Base-by-base conservation (phyloP, 1,284 basidiomycete genomes). In the Peniophora sp. region DNA sequence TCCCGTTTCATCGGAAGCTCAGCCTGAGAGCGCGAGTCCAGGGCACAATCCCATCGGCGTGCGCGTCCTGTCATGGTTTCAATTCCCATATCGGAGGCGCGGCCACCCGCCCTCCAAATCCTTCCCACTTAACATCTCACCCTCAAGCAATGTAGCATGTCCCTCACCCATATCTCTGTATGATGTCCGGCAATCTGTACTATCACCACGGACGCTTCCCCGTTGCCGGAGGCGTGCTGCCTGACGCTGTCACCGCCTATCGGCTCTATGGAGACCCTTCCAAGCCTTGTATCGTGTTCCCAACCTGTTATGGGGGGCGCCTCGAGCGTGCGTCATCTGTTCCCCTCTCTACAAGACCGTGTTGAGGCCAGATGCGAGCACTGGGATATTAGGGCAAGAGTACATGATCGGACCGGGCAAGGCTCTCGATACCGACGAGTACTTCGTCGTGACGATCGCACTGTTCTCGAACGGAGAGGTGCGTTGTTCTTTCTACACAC, bases 381-480 rank as follows among this genome's bases (percentile, higher is more conserved):
- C 23, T 18, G 63, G 63, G 23, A 57, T 66, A 34, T 47, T 68
- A 76, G 76, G 68, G 52, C 76, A 78, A 54, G 57, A 64, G 15
- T 77, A 76, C 54, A 62, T 79, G 64, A 68, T 81, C 24, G 79
- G 78, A 14, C 63, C 70, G 47, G 71, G 69, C 54, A 79, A 78
- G 64, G 73, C 68, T 23, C 61, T 81, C 32, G 69, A 79, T 57
- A 70, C 79, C 2, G 61, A 56, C 11, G 73, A 74, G 54, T 81
- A 79, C 53, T 79, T 69, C 52, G 60, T 81, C n/a, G 76, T 80
- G 15, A 79, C 79, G 0, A 73, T 80, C 53, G 76, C 77, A 0
- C 60, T 81, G 35, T 81, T 81, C 58, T 76, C 74, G 24, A 79
- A 79, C 52, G 79, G 79, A 59, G 78, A 81, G 69, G 78, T 78